Evolutionary conservation across 441 rosid species (phyloP).

Genomic region (Arabidopsis hybrid): DNA sequence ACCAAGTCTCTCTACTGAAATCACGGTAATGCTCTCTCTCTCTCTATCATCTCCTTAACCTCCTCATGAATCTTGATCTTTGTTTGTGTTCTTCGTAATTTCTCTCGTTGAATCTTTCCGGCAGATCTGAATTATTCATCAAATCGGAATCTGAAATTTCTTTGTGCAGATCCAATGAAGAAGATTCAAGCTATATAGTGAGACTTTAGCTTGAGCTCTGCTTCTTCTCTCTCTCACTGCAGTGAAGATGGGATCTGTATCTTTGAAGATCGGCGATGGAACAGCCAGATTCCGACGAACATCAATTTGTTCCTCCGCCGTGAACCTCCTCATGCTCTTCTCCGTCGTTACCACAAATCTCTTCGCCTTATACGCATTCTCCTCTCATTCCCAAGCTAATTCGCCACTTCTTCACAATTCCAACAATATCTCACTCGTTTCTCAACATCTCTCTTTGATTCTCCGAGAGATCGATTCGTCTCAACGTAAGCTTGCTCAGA

Average conservation of each 20-base stretch:
- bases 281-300: constrained; percentile 86
- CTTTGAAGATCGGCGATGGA: constrained; percentile 85
- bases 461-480: constrained; percentile 86
- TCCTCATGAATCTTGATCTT: background rate
- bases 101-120: background rate
- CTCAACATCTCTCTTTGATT: constrained; percentile 85
- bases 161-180: constrained; percentile 17
- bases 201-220: constrained; percentile 15
- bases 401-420: constrained; percentile 39
- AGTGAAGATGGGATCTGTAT: constrained; percentile 75
- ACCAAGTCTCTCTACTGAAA: background rate
- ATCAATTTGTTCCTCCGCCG: constrained; percentile 76
- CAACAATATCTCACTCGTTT: constrained; percentile 79
- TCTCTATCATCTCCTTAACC: background rate
- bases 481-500: constrained; percentile 83
- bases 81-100: background rate
- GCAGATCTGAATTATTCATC: background rate
- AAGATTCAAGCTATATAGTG: constrained; percentile 10
- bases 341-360: constrained; percentile 88
- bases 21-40: background rate
- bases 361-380: constrained; percentile 92
- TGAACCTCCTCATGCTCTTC: constrained; percentile 90
- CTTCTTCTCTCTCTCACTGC: background rate
- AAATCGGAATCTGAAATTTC: constrained; percentile 10
- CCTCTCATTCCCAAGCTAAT: constrained; percentile 55